Evolutionary conservation across 352 stramenopile species (phyloP), one percentile per base, ranked within the genome.

Genomic region (Aphanomyces stellatus): DNA sequence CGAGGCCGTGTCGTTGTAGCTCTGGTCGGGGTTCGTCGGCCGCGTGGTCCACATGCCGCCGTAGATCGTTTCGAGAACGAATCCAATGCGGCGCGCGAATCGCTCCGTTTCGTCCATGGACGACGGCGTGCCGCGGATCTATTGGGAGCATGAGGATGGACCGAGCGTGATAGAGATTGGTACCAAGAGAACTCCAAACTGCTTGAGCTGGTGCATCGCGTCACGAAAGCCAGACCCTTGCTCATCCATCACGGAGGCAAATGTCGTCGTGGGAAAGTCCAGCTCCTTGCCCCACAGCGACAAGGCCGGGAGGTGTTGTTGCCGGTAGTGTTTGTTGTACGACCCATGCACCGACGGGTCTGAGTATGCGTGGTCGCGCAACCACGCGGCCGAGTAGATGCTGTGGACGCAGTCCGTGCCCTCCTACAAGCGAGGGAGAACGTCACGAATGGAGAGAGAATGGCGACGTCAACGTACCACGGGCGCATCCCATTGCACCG

Each of bases 21-120:
- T 64, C 59, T 93, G 79, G 1, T 77, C 77, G 6, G 83, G 77
- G 24, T 71, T 81, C 68, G 87, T 72, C 24, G 86, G 85, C 57
- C 88, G 88, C 10, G 87, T 96, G 31, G 84, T 93, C 85, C 85
- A 96, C 85, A 96, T 94, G n/a, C 74, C 81, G 40, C 87, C 87
- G 71, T 96, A 96, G 64, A 96, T 93, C 24, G 87, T 96, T 60
- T 88, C 81, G 56, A 91, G 28, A 24, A 91, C 81, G 24, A 91
- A 93, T 10, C 87, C 87, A 53, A 96, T 94, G 70, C 84, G 81
- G 48, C 76, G 81, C 40, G 86, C 79, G 53, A 96, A 88, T 34
- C 74, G 71, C 69, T 96, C 87, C 1, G 87, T 96, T 24, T 81
- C 82, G 27, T 87, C 84, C 82, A 93, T 92, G 0, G 81, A 78